Evolutionary conservation across 208 protist genomes (phyloP).

Genomic region (Wallacemonas sp.): DNA sequence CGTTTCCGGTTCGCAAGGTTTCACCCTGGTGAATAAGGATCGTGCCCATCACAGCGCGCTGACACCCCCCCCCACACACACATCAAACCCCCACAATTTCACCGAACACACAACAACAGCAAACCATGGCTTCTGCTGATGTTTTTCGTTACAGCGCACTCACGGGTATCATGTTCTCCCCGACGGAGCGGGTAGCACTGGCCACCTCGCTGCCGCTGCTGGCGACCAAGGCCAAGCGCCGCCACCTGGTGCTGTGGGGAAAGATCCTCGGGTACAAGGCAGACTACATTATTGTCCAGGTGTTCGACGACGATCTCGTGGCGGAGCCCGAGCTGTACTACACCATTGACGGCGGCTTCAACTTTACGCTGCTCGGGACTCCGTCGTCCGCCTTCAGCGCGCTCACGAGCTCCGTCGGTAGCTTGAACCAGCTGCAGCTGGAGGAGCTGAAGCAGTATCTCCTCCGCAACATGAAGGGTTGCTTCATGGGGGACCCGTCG

Average conservation of each 20-base stretch:
- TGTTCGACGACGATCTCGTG: conserved; percentile 74
- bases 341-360: conserved; percentile 74
- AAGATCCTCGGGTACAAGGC: conserved; percentile 85
- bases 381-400: conserved; percentile 36
- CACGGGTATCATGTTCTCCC: conserved; percentile 73
- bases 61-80: too few relatives aligned
- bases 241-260: conserved; percentile 73
- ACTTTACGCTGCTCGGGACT: conserved; percentile 81
- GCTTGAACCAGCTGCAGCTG: conserved; percentile 35
- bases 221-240: conserved; percentile 58
- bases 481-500: conserved; percentile 82
- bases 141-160: conserved; percentile 51
- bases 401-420: neutral
- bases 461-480: conserved; percentile 64
- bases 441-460: conserved; percentile 70
- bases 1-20: too few relatives aligned
- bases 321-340: conserved; percentile 80
- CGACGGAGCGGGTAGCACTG: conserved; percentile 71
- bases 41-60: too few relatives aligned
- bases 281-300: conserved; percentile 85
- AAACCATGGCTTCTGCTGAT: conserved; percentile 23
- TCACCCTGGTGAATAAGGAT: too few relatives aligned
- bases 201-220: conserved; percentile 73
- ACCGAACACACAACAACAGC: neutral
- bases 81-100: neutral